phyloP scores from a whole-genome alignment of 768 basidiomycete genomes.

The Amanita exitialis region DNA sequence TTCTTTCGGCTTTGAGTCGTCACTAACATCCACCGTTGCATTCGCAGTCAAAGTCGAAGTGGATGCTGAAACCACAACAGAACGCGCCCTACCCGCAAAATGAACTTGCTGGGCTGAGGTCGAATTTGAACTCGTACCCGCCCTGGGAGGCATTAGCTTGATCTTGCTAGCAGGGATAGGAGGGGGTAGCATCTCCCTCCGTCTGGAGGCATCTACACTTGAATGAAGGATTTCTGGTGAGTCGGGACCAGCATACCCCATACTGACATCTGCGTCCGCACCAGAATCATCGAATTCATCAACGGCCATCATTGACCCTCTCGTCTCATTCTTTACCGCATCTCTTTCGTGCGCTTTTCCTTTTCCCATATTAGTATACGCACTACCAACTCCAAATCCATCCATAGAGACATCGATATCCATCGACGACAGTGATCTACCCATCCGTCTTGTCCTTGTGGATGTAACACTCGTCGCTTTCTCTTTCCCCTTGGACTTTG shows the following conservation, averaged over 20 bases:
- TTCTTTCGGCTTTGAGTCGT: not conserved
- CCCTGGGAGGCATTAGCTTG: not conserved
- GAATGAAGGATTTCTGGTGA: not conserved
- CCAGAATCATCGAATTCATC: not conserved
- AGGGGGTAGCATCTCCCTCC: not conserved
- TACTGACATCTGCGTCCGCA: slow-evolving; percentile 5
- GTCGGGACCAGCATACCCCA: not conserved
- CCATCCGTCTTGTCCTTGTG: not conserved
- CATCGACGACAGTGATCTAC: not conserved
- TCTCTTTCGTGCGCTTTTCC: not conserved
- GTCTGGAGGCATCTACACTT: not conserved
- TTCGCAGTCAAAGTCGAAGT: not conserved
- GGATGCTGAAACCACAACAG: not conserved
- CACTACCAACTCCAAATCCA: not conserved
- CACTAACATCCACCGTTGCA: not conserved
- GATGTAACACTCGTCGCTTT: not conserved
- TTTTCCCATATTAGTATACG: not conserved
- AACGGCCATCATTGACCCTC: not conserved
- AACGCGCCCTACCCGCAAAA: not conserved
- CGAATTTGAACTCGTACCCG: not conserved
- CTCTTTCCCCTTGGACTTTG: not conserved
- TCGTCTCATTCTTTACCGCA: not conserved
- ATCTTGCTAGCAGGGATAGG: not conserved
- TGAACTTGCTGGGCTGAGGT: not conserved
- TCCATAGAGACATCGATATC: not conserved